Conservation (phyloP, 495 filamentous ascomycete genomes). For the Lichenothelia convexa region DNA sequence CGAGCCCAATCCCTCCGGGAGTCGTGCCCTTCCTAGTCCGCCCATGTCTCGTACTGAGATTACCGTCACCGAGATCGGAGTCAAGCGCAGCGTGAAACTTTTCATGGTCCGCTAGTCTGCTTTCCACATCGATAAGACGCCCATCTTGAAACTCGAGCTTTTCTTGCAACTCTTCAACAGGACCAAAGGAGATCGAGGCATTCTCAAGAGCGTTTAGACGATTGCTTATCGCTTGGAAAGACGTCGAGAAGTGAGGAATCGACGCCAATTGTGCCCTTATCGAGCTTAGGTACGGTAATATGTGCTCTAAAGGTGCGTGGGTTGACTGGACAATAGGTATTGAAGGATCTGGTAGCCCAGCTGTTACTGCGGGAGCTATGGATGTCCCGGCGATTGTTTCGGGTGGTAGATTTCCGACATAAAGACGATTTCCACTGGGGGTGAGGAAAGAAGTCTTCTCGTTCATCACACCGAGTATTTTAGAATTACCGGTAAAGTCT, state of each 20-base stretch:
- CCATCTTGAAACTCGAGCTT: conserved; percentile 38
- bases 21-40: too few relatives aligned
- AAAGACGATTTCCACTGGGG: too few relatives aligned
- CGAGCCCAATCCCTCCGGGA: conserved; percentile 2
- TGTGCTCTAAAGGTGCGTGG: conserved; percentile 12
- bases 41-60: conserved; percentile 3
- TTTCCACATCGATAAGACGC: conserved; percentile 41
- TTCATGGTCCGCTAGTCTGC: conserved; percentile 41
- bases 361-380: too few relatives aligned
- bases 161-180: conserved; percentile 40
- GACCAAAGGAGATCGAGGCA: conserved; percentile 35
- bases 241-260: conserved; percentile 14
- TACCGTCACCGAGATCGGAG: conserved; percentile 18
- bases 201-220: conserved; percentile 43
- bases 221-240: conserved; percentile 30
- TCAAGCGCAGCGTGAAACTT: conserved; percentile 26
- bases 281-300: conserved; percentile 10
- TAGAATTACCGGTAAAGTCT: too few relatives aligned
- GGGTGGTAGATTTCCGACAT: too few relatives aligned
- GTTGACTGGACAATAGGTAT: too few relatives aligned
- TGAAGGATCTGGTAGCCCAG: too few relatives aligned
- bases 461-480: too few relatives aligned
- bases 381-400: too few relatives aligned
- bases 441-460: too few relatives aligned
- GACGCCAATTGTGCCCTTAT: conserved; percentile 14